Evolutionary conservation across 2,329 filamentous ascomycete species (phyloP).

Genomic region (Pseudogymnoascus sp.): DNA sequence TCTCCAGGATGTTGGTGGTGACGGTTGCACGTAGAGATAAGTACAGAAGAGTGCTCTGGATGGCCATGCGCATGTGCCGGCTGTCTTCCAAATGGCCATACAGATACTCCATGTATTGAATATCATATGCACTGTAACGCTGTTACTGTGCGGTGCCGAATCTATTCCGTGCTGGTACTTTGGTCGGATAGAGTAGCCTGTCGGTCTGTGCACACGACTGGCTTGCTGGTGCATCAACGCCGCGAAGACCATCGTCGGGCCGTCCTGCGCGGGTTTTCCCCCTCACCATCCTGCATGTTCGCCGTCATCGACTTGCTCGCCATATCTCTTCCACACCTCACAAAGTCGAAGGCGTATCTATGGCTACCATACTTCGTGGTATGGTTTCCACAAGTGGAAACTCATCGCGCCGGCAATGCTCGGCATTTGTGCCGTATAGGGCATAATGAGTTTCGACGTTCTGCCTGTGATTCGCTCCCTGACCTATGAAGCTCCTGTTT

Average conservation of each 20-base stretch:
- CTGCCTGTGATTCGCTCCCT: not conserved
- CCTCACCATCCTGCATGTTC: not conserved
- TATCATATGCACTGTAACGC: conserved; percentile 3
- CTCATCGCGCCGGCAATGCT: conserved; percentile 3
- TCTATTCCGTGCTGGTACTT: not conserved
- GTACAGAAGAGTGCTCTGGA: not conserved
- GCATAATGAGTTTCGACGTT: not conserved
- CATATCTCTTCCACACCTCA: not conserved
- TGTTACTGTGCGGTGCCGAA: not conserved
- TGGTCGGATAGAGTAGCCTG: not conserved
- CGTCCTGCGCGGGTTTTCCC: not conserved
- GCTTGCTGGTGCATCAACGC: not conserved
- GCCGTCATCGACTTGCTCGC: not conserved
- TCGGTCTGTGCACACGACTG: conserved; percentile 1
- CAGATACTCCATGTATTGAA: not conserved
- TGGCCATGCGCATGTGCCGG: not conserved
- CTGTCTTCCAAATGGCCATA: not conserved
- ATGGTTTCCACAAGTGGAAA: conserved; percentile 3
- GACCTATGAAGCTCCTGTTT: not conserved
- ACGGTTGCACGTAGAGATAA: not conserved
- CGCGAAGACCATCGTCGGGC: not conserved
- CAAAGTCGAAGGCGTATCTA: not conserved
- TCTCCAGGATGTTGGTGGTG: not conserved
- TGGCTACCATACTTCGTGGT: not conserved
- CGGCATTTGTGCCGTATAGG: conserved; percentile 4